phyloP scores from a whole-genome alignment of 2,329 filamentous ascomycete genomes.

The Dactylellina leptospora region DNA sequence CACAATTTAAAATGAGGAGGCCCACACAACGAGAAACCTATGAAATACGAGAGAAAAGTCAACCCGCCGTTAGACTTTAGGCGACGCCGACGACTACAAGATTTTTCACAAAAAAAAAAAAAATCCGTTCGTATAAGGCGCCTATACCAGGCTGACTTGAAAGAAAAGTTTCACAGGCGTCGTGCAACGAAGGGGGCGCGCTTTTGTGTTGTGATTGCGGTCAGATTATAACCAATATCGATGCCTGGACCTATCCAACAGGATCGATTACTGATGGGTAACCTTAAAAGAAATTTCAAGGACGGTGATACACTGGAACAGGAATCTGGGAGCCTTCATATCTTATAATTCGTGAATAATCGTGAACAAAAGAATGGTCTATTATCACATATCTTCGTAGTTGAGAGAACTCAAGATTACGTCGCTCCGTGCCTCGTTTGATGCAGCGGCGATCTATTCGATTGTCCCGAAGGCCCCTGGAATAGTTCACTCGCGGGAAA shows the following conservation, averaged over 20 bases:
- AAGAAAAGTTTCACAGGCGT: neutral
- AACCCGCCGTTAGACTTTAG: neutral
- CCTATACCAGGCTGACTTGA: neutral
- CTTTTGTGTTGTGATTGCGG: neutral
- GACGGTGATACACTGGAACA: neutral
- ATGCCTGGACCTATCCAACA: too few species aligned
- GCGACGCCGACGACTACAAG: neutral
- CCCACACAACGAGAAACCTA: neutral
- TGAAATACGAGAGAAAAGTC: neutral
- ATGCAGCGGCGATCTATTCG: neutral
- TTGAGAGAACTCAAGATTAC: neutral
- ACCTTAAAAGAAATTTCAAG: neutral
- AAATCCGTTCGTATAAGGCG: neutral
- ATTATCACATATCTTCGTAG: neutral
- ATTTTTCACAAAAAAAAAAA: too few species aligned
- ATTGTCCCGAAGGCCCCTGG: neutral
- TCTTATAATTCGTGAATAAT: too few species aligned
- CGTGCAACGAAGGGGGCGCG: neutral
- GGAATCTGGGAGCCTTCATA: too few species aligned
- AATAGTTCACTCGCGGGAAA: neutral
- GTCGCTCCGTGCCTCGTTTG: neutral
- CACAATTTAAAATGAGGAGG: slow-evolving; percentile 34
- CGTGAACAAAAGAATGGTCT: too few species aligned
- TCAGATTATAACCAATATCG: neutral
- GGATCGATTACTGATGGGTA: slow-evolving; percentile 1